Evolutionary conservation across 208 protist species (phyloP).

Genomic region (Trypanosomatidae sp.): DNA sequence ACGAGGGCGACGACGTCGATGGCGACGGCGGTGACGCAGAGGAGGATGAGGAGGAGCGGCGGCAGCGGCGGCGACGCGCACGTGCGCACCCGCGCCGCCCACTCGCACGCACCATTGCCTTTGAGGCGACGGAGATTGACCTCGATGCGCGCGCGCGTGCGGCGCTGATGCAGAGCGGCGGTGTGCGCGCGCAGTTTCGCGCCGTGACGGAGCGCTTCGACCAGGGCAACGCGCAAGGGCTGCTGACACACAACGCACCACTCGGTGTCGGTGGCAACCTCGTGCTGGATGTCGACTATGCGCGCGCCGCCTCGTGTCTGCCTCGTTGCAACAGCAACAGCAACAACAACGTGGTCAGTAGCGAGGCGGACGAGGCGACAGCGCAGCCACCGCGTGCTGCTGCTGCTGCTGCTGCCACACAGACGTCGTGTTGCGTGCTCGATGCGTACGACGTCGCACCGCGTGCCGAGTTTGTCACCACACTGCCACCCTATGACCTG

Average conservation of each 20-base stretch:
- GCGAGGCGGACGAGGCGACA: no score
- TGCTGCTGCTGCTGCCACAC: no score
- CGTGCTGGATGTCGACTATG: slow-evolving; percentile 80
- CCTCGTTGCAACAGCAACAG: no score
- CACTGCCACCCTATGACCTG: no score
- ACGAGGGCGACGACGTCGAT: slow-evolving; percentile 17
- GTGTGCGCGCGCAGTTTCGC: slow-evolving; percentile 75
- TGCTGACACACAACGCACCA: slow-evolving; percentile 78
- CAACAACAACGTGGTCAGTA: no score
- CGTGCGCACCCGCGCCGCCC: slow-evolving; percentile 9
- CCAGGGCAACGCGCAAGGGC: slow-evolving; percentile 77
- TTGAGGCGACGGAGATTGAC: slow-evolving; percentile 74
- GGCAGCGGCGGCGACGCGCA: slow-evolving; percentile 7
- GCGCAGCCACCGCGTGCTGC: no score
- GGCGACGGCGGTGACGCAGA: slow-evolving; percentile 1
- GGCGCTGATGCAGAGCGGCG: slow-evolving; percentile 51
- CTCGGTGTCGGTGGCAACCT: slow-evolving; percentile 64
- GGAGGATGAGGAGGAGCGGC: slow-evolving; percentile 6
- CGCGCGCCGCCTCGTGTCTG: no score
- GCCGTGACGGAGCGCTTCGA: slow-evolving; percentile 86
- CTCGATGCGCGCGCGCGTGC: slow-evolving; percentile 54
- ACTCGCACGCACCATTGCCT: slow-evolving; percentile 48
- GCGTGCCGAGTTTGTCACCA: no score
- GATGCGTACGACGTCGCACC: no score
- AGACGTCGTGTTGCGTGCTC: no score